Evolutionary conservation across 176 grass and related monocot genomes (phyloP).

Genomic region (Puccinellia tenuiflora): DNA sequence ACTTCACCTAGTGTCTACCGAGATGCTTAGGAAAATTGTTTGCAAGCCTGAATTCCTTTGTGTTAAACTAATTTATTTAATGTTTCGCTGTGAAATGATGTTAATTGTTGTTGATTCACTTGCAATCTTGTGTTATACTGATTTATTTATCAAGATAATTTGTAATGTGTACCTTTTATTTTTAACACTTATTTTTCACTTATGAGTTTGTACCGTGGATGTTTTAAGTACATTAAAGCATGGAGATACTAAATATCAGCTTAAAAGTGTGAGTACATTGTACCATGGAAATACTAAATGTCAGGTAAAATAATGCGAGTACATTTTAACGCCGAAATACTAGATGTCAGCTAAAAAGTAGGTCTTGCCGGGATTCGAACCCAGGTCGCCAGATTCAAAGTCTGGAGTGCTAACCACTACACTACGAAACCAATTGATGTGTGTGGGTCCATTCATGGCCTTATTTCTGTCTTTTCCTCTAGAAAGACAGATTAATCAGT

Average conservation of each 20-base stretch:
- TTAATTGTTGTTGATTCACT: not conserved
- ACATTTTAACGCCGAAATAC: not conserved
- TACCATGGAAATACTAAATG: not conserved
- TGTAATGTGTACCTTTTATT: no score
- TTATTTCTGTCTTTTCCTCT: not conserved
- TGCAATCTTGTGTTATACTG: not conserved
- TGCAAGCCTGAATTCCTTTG: not conserved
- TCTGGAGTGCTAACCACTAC: conserved; percentile 99
- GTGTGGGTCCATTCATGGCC: not conserved
- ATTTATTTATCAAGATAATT: not conserved
- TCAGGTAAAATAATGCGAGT: not conserved
- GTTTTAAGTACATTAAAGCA: not conserved
- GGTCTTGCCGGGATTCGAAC: conserved; percentile 83
- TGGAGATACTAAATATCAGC: not conserved
- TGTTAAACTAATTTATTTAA: not conserved
- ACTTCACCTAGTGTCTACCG: not conserved
- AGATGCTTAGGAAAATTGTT: not conserved
- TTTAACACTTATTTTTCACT: no score
- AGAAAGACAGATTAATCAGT: not conserved
- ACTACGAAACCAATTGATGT: conserved; percentile 23
- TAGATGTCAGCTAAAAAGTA: not conserved
- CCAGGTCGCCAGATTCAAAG: conserved; percentile 99
- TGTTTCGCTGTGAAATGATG: not conserved
- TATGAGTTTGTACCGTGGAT: not conserved
- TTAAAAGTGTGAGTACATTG: not conserved